Evolutionary conservation across 139 green algal genomes (phyloP).

Genomic region (Edaphochlamys debaryana): DNA sequence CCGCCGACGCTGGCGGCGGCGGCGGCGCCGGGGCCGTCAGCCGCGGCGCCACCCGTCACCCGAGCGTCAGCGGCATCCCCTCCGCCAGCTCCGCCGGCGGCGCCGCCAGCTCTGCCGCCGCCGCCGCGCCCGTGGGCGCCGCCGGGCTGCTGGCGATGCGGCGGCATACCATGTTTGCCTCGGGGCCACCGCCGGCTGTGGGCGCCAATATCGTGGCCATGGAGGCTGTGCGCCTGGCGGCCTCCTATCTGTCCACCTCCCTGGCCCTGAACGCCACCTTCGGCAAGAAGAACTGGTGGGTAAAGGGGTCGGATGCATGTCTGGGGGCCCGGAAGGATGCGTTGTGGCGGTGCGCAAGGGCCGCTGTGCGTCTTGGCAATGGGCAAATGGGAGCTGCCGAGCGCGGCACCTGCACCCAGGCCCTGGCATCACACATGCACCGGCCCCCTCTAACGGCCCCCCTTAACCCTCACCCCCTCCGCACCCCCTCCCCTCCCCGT

Average conservation of each 20-base stretch:
- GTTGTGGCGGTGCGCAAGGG: no score
- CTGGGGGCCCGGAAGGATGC: no score
- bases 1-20: background rate
- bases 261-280: conserved; percentile 8
- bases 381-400: no score
- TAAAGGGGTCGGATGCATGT: background rate
- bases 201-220: conserved; percentile 8
- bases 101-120: no score
- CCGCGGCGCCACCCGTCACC: background rate
- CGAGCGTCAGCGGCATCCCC: background rate
- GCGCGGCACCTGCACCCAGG: no score
- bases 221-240: conserved; percentile 20
- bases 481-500: no score
- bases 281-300: conserved; percentile 39
- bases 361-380: no score
- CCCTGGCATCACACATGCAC: no score
- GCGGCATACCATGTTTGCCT: background rate
- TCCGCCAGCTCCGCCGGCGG: no score
- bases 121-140: background rate
- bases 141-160: background rate
- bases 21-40: background rate
- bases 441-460: no score
- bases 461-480: no score
- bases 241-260: background rate
- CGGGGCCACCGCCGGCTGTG: background rate